Base-by-base conservation (phyloP, 768 basidiomycete species). In the Ephemerocybe angulata region DNA sequence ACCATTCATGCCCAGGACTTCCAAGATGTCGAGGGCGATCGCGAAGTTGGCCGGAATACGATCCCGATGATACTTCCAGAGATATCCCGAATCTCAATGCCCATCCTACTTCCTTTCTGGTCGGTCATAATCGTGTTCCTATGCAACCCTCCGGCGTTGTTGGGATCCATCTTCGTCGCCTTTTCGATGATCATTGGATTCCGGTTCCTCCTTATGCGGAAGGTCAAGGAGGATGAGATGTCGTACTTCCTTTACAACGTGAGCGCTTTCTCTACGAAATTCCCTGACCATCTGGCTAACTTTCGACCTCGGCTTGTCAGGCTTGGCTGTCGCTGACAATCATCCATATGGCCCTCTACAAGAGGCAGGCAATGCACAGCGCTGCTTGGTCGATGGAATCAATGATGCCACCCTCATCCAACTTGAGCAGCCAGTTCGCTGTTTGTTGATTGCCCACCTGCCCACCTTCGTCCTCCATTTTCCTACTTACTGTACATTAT, bases 1-100 rank as follows among this genome's bases (percentile, higher is more conserved):
- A 80, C 78, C 4, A 74, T 79, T 10, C 78, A 80, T 21, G 72
- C 76, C 0, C 67, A 68, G 61, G 80, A 81, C 54, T 81, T 76
- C 54, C 67, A 74, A 28, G 80, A 81, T 51, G 60, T 71, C 13
- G 65, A 67, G n/a, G 79, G 79, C 0, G 80, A 80, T 47, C 59
- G 61, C 4, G 47, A 66, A n/a, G 65, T 65, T 0, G 74, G 75
- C 1, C 69, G 79, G 4, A 21, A 65, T 1, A 81, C 79, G 0
- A 60, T 81, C 21, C 79, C 79, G 1, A 76, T 81, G 50, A 68
- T 71, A 29, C 70, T 72, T 30, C 80, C 80, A 0, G 55, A 67
- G 22, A 33, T 64, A 0, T 71, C 76, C 0, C 66, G 76, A 3
- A 21, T 57, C 15, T 53, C 58, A 4, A 63, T 60, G n/a, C 48